These are phyloP conservation scores for Fraxinus anomala DNA, from an alignment of 257 asterid species.

Conservation along the genomic window DNA sequence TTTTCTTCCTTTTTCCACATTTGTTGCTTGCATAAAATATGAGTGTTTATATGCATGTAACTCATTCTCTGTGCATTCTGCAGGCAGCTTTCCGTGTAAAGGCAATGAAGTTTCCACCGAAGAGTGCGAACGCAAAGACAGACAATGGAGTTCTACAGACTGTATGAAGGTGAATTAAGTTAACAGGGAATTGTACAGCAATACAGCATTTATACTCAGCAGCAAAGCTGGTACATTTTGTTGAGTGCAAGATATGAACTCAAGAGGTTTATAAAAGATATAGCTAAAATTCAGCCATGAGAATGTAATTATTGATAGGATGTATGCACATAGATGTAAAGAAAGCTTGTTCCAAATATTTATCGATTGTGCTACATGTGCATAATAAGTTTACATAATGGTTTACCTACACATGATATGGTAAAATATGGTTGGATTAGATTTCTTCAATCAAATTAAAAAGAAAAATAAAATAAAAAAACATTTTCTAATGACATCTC, in stretches of 20 bases:
- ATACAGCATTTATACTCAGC: slow-evolving; percentile 47
- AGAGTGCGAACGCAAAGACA: slow-evolving; percentile 24
- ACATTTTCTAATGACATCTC: too few species aligned
- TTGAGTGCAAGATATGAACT: slow-evolving; percentile 26
- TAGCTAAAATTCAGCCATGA: slow-evolving; percentile 3
- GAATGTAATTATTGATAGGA: not conserved
- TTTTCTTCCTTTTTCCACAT: not conserved
- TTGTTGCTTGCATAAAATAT: not conserved
- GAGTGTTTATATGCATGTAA: not conserved
- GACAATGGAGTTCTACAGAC: slow-evolving; percentile 46
- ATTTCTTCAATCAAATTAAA: too few species aligned
- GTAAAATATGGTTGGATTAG: too few species aligned
- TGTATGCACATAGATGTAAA: slow-evolving; percentile 16
- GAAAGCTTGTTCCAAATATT: not conserved
- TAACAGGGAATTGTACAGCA: slow-evolving; percentile 46
- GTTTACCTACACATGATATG: too few species aligned
- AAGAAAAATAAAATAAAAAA: too few species aligned
- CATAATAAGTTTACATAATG: too few species aligned
- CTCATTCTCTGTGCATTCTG: not conserved
- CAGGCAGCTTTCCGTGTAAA: slow-evolving; percentile 78
- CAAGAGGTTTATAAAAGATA: not conserved
- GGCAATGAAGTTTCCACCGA: slow-evolving; percentile 58
- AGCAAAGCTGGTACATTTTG: slow-evolving; percentile 44
- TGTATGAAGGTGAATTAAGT: slow-evolving; percentile 28
- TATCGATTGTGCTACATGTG: too few species aligned